Base-by-base conservation (phyloP, 2,329 filamentous ascomycete genomes). In the Aspergillaceae sp. region DNA sequence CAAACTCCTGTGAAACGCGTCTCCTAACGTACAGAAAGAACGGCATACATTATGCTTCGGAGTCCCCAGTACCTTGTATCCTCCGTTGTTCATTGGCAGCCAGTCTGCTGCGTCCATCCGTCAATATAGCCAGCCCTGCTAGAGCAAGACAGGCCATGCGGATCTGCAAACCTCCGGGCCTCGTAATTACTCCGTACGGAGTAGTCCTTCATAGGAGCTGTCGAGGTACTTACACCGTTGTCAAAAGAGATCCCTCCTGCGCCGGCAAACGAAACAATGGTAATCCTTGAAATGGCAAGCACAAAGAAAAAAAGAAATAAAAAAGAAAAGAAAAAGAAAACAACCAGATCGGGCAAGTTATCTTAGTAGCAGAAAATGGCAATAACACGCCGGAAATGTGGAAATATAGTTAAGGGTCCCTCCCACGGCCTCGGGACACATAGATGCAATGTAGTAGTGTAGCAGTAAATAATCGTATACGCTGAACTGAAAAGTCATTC, bases 401-500 rank as follows among this genome's bases (percentile, higher is more conserved):
- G 19, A 19, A 19, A 19, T 19, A 19, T 19, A 19, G 19, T 19
- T 19, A 19, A 19, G 19, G 2, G 19, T 19, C 19, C 19, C 19
- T 19, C 19, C 19, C 19, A 32, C 30, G 30, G 30, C 30, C 30
- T 32, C 19, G 19, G 19, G 19, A 19, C 19, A 19, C 19, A 19
- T 50, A 45, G 34, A 48, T 42, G 42, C n/a, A 44, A 41, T 44
- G 19, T 19, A 19, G 19, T 19, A 19, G 19, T 19, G 19, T 19
- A 19, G 19, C 19, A 19, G 19, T 19, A 19, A 19, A 19, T 19
- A 48, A 42, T 46, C 50, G 53, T 52, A 33, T 45, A 40, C 38
- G 44, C 44, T 45, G 33, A 38, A 19, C 19, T 19, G 19, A 38
- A 38, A 44, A 35, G 40, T 53, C 51, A 46, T 53, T 49, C 54